phyloP scores from a whole-genome alignment of 495 filamentous ascomycete genomes.

The Lophiotrema nucula region DNA sequence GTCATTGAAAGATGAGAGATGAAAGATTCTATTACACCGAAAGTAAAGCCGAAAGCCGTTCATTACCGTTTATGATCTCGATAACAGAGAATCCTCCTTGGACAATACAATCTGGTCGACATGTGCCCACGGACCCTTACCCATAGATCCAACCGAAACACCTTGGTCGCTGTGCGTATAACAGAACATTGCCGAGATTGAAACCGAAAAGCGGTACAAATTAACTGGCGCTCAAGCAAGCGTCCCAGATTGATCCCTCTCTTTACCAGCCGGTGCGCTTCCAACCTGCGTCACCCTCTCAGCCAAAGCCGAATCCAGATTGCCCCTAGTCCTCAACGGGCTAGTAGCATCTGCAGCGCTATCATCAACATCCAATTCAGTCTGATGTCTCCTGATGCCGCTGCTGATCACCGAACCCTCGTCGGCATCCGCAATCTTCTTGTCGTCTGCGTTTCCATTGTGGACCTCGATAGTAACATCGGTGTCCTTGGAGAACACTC shows the following conservation, averaged over 20 bases:
- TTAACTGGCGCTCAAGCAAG: too few species aligned
- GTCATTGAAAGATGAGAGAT: too few species aligned
- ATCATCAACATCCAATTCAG: constrained; percentile 28
- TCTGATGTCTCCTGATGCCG: constrained; percentile 4
- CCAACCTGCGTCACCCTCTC: constrained; percentile 15
- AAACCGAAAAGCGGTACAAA: too few species aligned
- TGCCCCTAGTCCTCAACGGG: constrained; percentile 23
- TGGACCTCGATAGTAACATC: constrained; percentile 55
- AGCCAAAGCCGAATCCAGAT: constrained; percentile 15
- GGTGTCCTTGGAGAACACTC: constrained; percentile 66
- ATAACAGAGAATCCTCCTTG: too few species aligned
- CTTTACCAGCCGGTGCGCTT: constrained; percentile 16
- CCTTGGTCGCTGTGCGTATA: too few species aligned
- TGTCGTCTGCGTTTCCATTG: constrained; percentile 51
- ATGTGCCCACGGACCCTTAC: too few species aligned
- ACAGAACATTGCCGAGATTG: too few species aligned
- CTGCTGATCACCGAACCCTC: constrained; percentile 10
- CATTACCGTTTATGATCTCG: too few species aligned
- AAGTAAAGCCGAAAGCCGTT: too few species aligned
- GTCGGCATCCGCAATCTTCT: constrained; percentile 38
- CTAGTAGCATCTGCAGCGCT: constrained; percentile 34
- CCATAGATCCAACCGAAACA: too few species aligned
- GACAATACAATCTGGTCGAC: too few species aligned
- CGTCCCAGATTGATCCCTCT: constrained; percentile 15
- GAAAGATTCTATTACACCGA: too few species aligned